phyloP scores from a whole-genome alignment of 805 yeast genomes.

The Pichia sporocuriosa region DNA sequence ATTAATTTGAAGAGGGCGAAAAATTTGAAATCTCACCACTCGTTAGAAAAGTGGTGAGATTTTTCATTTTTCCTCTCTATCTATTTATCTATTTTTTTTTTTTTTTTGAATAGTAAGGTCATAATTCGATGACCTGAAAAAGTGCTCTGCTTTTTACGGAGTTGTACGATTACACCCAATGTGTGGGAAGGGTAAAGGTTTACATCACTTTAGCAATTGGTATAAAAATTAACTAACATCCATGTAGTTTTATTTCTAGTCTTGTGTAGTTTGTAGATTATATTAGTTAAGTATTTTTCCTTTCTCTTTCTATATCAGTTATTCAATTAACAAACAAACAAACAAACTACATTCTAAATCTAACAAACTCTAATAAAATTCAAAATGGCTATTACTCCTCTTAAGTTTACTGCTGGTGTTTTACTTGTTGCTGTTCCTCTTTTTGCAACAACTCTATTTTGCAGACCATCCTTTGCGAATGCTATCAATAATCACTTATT shows the following conservation, averaged over 20 bases:
- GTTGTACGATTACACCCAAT: too few species aligned
- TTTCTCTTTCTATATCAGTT: background rate
- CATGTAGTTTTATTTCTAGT: background rate
- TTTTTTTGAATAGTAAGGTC: too few species aligned
- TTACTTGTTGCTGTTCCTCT: slow-evolving; percentile 27
- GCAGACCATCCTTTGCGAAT: slow-evolving; percentile 32
- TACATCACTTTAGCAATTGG: too few species aligned
- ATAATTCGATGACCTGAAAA: too few species aligned
- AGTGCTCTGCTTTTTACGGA: too few species aligned
- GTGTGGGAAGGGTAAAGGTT: too few species aligned
- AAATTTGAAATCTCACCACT: too few species aligned
- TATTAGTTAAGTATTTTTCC: too few species aligned
- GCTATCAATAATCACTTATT: slow-evolving; percentile 29
- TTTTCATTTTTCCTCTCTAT: background rate
- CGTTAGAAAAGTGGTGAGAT: background rate
- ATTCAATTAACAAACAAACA: background rate
- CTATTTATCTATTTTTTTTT: too few species aligned
- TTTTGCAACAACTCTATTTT: slow-evolving; percentile 18
- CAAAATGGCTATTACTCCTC: slow-evolving; percentile 26
- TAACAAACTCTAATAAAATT: slow-evolving; percentile 13
- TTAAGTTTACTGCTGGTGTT: slow-evolving; percentile 25
- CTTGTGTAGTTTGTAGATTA: too few species aligned
- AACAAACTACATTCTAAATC: background rate
- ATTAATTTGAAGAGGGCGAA: too few species aligned
- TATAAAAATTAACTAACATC: too few species aligned